Evolutionary conservation across 73 alveolate species (phyloP).

Genomic region (Tetrahymena elliotti): DNA sequence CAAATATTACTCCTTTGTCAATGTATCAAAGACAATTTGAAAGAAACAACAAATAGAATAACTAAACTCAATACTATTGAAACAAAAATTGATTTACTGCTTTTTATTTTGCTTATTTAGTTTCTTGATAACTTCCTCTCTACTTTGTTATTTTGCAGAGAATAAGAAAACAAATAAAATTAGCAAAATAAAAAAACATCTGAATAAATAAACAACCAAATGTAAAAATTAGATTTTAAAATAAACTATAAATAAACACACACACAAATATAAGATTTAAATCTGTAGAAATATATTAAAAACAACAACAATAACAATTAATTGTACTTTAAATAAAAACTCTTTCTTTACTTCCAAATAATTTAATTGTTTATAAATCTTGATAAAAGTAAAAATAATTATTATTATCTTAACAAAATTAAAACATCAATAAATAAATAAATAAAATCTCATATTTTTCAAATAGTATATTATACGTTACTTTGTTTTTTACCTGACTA

Average conservation of each 20-base stretch:
- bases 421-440: background rate
- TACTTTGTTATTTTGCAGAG: no score
- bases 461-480: background rate
- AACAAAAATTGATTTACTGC: no score
- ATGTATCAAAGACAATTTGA: background rate
- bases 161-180: background rate
- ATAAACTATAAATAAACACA: background rate
- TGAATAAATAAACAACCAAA: background rate
- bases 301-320: no score
- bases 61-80: background rate
- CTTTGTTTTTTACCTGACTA: background rate
- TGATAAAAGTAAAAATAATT: background rate
- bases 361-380: background rate
- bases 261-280: no score
- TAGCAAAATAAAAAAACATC: no score
- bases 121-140: background rate
- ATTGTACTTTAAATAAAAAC: background rate
- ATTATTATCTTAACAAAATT: background rate
- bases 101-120: background rate
- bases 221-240: background rate
- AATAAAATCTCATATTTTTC: background rate
- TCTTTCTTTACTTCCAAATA: background rate
- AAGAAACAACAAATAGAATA: background rate
- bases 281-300: background rate
- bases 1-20: background rate